Conservation (phyloP, 176 grass and related monocot genomes). For the Zea mays region DNA sequence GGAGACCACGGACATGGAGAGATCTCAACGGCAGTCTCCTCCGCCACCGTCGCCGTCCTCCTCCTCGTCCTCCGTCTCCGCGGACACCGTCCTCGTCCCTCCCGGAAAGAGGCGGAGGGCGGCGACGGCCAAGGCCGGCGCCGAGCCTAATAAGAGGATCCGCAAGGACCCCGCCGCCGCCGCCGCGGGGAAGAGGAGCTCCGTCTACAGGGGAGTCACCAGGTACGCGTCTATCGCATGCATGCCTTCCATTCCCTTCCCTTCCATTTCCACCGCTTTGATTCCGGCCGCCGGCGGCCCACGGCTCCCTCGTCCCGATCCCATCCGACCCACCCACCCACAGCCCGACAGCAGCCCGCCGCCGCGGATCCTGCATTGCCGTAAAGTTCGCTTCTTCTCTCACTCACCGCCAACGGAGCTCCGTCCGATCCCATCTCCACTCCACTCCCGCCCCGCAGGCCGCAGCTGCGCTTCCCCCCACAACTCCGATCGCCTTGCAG, state of each 20-base stretch:
- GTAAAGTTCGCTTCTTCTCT: not conserved
- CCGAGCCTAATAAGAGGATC: constrained; percentile 42
- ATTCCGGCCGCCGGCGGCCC: no score
- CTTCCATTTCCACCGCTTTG: no score
- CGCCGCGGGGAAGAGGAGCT: constrained; percentile 74
- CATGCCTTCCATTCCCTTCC: not conserved
- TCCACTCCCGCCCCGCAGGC: no score
- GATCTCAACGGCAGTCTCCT: not conserved
- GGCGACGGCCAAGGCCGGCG: not conserved
- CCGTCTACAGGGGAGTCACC: constrained; percentile 83
- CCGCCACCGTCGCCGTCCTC: not conserved
- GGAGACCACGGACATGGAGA: constrained; percentile 33
- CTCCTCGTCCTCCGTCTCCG: constrained; percentile 39
- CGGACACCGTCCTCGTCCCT: not conserved
- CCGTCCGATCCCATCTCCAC: not conserved
- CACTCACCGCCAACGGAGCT: not conserved
- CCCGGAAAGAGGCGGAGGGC: not conserved
- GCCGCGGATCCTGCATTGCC: constrained; percentile 23
- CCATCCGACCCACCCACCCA: no score
- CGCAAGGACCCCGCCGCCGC: constrained; percentile 40
- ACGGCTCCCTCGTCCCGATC: no score
- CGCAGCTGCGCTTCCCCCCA: not conserved
- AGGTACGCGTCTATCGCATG: constrained; percentile 43
- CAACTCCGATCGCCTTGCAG: not conserved
- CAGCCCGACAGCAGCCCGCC: no score